phyloP scores from a whole-genome alignment of 306 rosid species.

The Castanea sativa region DNA sequence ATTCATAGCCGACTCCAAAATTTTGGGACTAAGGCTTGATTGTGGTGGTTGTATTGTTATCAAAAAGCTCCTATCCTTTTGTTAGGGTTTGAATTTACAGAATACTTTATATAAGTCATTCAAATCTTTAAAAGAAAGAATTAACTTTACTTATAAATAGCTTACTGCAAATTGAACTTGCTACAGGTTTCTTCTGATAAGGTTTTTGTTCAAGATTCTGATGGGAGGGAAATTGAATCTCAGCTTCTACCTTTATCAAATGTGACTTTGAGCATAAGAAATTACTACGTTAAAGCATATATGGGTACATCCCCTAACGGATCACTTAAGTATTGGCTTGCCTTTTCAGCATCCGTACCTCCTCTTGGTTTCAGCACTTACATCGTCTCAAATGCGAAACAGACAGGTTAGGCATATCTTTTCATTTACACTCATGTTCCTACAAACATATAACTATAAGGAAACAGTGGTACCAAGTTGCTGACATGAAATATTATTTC shows the following conservation, averaged over 20 bases:
- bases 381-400: constrained; percentile 43
- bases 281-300: constrained; percentile 50
- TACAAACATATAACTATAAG: neutral
- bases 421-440: constrained; percentile 5
- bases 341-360: constrained; percentile 70
- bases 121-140: neutral
- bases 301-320: constrained; percentile 54
- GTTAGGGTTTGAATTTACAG: neutral
- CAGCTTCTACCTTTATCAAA: constrained; percentile 71
- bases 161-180: constrained; percentile 21
- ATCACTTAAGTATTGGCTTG: constrained; percentile 70
- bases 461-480: constrained; percentile 11
- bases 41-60: too few species aligned
- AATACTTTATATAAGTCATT: neutral
- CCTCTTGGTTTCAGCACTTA: constrained; percentile 91
- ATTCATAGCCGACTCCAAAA: too few species aligned
- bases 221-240: constrained; percentile 65
- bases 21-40: too few species aligned
- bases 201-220: constrained; percentile 58
- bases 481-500: constrained; percentile 20
- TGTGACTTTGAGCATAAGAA: constrained; percentile 44
- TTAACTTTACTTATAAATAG: neutral
- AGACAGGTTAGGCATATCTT: constrained; percentile 35
- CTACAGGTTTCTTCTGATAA: constrained; percentile 55
- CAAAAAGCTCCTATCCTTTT: neutral